A percentile compares a stretch with the other conserved stretches of the same genome.
Conservation (phyloP, 2,329 filamentous ascomycete genomes). For the Colletotrichum sp. region DNA sequence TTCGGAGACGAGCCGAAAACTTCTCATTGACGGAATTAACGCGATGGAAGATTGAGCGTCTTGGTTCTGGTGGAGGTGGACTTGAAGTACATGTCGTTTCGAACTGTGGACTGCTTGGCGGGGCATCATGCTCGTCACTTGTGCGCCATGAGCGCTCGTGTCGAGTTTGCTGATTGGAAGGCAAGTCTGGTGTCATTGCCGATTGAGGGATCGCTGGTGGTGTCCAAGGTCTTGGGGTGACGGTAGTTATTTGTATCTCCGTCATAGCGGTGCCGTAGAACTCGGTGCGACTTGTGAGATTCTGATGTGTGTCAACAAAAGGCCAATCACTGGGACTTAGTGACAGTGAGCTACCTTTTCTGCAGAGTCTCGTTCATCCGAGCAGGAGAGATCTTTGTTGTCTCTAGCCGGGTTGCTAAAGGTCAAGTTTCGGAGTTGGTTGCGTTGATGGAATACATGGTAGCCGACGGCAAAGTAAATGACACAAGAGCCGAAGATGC, state of each 20-base stretch:
- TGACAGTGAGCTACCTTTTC: conserved; percentile 37
- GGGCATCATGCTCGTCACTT: conserved; percentile 3
- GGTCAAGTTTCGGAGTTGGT: conserved; percentile 59
- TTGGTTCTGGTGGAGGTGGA: conserved; percentile 3
- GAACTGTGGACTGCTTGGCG: conserved; percentile 20
- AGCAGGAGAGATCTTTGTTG: conserved; percentile 33
- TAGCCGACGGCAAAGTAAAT: conserved; percentile 65
- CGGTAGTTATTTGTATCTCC: conserved; percentile 52
- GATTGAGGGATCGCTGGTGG: conserved; percentile 19
- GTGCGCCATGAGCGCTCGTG: conserved; percentile 12
- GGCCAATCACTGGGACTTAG: not conserved
- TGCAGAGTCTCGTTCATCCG: conserved; percentile 29
- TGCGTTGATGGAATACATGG: conserved; percentile 64
- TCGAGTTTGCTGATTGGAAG: not conserved
- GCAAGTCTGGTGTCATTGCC: not conserved
- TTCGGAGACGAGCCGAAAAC: conserved; percentile 37
- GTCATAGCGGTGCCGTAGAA: conserved; percentile 58
- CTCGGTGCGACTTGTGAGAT: conserved; percentile 32
- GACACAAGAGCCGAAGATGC: conserved; percentile 57
- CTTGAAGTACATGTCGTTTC: conserved; percentile 30
- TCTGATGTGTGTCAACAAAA: conserved; percentile 19
- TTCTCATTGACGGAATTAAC: conserved; percentile 25
- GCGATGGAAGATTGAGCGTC: conserved; percentile 18
- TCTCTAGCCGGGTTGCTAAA: conserved; percentile 47
- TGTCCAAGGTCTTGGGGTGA: conserved; percentile 11